Evolutionary conservation across 768 basidiomycete species (phyloP).

Genomic region (Coprinopsis sp.): DNA sequence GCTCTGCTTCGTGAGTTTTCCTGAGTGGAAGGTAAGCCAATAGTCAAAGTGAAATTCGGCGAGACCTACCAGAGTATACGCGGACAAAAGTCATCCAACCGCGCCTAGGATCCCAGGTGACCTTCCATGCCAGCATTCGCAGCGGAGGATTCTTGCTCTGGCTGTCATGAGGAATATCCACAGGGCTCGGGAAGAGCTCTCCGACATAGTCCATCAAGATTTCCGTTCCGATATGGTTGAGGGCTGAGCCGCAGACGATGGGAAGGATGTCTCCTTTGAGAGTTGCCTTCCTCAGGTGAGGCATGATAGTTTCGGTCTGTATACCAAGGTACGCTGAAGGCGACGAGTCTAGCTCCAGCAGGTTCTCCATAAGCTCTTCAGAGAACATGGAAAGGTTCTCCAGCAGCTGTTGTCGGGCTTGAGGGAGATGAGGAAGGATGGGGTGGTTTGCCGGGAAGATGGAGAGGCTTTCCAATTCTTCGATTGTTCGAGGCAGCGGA

Average conservation of each 20-base stretch:
- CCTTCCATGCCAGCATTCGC: constrained; percentile 81
- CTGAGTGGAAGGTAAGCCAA: constrained; percentile 30
- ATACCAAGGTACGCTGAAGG: constrained; percentile 66
- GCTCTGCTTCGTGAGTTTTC: constrained; percentile 62
- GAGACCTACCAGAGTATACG: constrained; percentile 71
- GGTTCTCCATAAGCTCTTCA: constrained; percentile 70
- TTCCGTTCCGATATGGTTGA: constrained; percentile 77
- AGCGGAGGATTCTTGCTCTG: constrained; percentile 46
- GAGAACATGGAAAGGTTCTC: constrained; percentile 80
- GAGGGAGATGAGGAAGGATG: constrained; percentile 56
- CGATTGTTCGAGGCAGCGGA: constrained; percentile 48
- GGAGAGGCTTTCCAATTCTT: constrained; percentile 35
- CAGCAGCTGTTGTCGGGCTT: constrained; percentile 65
- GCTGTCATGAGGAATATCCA: constrained; percentile 52
- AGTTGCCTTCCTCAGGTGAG: constrained; percentile 65
- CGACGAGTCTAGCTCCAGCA: constrained; percentile 53
- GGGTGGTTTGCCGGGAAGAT: constrained; percentile 62
- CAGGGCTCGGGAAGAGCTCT: constrained; percentile 71
- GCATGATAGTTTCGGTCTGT: constrained; percentile 46
- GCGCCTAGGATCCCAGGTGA: constrained; percentile 71
- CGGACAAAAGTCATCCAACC: constrained; percentile 95
- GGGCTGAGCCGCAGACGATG: constrained; percentile 78
- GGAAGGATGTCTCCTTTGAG: constrained; percentile 65
- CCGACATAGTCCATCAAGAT: constrained; percentile 79
- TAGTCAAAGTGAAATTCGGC: not conserved